Base-by-base conservation (phyloP, 2,329 filamentous ascomycete genomes). In the Waltergamsia citrina region DNA sequence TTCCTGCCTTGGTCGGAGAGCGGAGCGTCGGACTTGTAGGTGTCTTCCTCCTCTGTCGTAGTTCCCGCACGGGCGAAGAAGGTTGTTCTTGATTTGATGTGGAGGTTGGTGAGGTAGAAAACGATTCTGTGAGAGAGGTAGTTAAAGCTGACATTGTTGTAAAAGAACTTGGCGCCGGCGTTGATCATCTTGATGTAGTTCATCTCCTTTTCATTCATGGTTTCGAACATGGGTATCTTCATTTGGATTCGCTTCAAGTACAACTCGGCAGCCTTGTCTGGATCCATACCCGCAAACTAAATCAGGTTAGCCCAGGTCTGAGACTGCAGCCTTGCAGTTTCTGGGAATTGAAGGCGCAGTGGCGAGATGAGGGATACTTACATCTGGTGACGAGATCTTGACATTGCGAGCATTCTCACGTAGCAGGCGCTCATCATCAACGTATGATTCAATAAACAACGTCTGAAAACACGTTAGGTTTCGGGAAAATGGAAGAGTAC, bases 101-200 rank as follows among this genome's bases (percentile, higher is more conserved):
- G 92, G 17, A 96, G 69, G 51, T 98, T 98, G 51, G 94, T 85
- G 30, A 98, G 76, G 57, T 96, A 98, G 60, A 98, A 98, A 36
- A 98, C 90, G 44, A 98, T 98, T 40, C 92, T 79, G 55, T 98
- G 88, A 1, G 88, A 94, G 21, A 98, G 72, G 52, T 98, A 98
- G 47, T 88, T 90, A 57, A 98, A 96, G 51, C 82, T 88, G 54
- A 92, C 85, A 45, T 96, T 95, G 63, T 98, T 98, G 59, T 96
- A 90, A 47, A 90, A 82, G 51, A 98, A 82, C 45, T 86, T 79
- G 51, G 90, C 78, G 29, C 92, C 92, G 7, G 92, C 92, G 47
- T 98, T 98, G 54, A 96, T 94, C 90, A 98, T 95, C 65, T 94
- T 95, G 63, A 98, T 90, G 62, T 90, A 98, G 55, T 96, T 94